phyloP scores from a whole-genome alignment of 768 basidiomycete species.

The Kwoniella sp. region DNA sequence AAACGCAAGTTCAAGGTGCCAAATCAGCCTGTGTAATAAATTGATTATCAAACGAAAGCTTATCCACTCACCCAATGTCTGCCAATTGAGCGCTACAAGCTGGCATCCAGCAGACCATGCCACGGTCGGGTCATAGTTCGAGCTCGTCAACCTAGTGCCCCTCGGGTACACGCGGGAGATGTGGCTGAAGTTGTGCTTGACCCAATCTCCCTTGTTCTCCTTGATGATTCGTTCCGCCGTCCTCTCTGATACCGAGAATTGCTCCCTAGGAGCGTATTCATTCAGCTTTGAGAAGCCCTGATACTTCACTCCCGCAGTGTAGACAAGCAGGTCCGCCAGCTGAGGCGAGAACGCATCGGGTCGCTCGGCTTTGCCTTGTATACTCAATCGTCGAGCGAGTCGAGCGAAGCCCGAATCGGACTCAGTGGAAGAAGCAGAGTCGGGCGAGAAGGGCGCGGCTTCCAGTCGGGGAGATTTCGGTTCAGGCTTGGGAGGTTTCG shows the following conservation, averaged over 20 bases:
- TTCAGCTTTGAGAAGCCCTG: constrained; percentile 85
- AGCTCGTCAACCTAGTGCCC: constrained; percentile 75
- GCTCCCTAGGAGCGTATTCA: constrained; percentile 79
- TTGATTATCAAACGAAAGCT: background rate
- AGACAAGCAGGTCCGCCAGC: constrained; percentile 77
- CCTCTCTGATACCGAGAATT: constrained; percentile 90
- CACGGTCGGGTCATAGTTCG: constrained; percentile 83
- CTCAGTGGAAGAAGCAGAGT: constrained; percentile 39
- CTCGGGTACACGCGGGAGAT: constrained; percentile 84
- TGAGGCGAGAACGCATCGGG: constrained; percentile 62
- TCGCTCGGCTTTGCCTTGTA: constrained; percentile 25
- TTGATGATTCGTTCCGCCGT: constrained; percentile 73
- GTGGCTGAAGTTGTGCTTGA: constrained; percentile 83
- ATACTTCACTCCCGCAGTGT: constrained; percentile 94
- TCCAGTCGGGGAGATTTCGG: constrained; percentile 22
- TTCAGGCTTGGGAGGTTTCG: constrained; percentile 29
- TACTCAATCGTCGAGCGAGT: constrained; percentile 39
- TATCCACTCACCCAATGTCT: constrained; percentile 77
- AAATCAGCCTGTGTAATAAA: constrained; percentile 4
- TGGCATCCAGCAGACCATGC: constrained; percentile 90
- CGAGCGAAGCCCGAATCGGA: constrained; percentile 37
- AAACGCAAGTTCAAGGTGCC: background rate
- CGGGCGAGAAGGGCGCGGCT: constrained; percentile 18
- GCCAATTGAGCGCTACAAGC: constrained; percentile 94
- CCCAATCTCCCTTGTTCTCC: constrained; percentile 62